phyloP scores from a whole-genome alignment of 305 asterid species.

The Fraxinus greggii region DNA sequence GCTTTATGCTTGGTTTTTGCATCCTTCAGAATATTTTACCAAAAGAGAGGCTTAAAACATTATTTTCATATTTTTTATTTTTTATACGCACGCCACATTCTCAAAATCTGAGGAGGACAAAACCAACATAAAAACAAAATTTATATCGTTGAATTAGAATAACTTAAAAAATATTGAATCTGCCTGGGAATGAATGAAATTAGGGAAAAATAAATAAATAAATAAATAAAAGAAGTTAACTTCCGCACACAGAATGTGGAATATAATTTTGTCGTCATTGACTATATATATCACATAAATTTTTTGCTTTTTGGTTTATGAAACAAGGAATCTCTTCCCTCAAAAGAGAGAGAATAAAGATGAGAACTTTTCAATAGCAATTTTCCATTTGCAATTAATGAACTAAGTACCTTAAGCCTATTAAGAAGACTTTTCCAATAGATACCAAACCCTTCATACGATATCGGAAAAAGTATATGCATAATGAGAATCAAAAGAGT shows the following conservation, averaged over 20 bases:
- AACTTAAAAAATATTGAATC: constrained; percentile 1
- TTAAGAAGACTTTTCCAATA: constrained; percentile 70
- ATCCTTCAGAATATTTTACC: background rate
- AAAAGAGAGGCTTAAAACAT: background rate
- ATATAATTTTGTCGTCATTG: constrained; percentile 10
- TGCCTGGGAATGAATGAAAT: background rate
- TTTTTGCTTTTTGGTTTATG: constrained; percentile 11
- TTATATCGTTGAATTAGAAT: background rate
- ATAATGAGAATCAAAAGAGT: constrained; percentile 64
- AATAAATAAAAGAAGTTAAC: background rate
- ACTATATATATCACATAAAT: background rate
- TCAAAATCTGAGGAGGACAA: background rate
- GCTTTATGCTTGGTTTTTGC: background rate
- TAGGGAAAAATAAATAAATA: background rate
- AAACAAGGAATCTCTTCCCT: constrained; percentile 5
- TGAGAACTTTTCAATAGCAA: constrained; percentile 7
- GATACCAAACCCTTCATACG: constrained; percentile 71
- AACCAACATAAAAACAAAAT: background rate
- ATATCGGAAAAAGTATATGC: constrained; percentile 68
- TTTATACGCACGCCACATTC: background rate
- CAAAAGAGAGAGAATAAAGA: constrained; percentile 15
- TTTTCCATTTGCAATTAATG: constrained; percentile 8
- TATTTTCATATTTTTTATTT: background rate
- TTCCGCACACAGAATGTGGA: constrained; percentile 5
- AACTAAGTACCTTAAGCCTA: constrained; percentile 63